Base-by-base conservation (phyloP, 2,329 filamentous ascomycete species). In the Pestalotiopsis sp. region DNA sequence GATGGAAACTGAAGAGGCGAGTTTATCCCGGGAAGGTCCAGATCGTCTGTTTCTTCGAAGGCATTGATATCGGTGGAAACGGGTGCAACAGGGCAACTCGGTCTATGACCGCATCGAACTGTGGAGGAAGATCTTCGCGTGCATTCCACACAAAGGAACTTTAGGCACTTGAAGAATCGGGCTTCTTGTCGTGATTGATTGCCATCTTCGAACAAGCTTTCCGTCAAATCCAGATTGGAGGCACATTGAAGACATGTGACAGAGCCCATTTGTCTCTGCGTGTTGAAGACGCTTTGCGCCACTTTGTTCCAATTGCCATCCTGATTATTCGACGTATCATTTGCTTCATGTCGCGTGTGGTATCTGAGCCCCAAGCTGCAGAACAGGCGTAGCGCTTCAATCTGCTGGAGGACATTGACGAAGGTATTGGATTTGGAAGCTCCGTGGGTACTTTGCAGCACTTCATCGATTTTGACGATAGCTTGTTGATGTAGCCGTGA, bases 71-170 rank as follows among this genome's bases (percentile, higher is more conserved):
- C 38, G 0, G 26, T 39, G 3, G 59, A 38, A 11, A 61, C 59
- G 9, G 13, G 3, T 22, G 59, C 10, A 10, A 26, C 30, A 20
- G 59, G 35, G n/a, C 59, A 61, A n/a, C 11, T 11, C 0, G 26
- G 59, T 22, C n/a, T 61, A 20, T 61, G 59, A 11, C 59, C 59
- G 4, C 59, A 58, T 58, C 24, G 56, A 3, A 61, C 4, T 2
- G 38, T 6, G 1, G 26, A 61, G 10, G 3, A 11, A 79, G 68
- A 0, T 76, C 69, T 61, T 1, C 30, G 59, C 5, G 59, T 40
- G n/a, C 59, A 61, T 13, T 61, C 59, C 17, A 4, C 4, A 11
- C 61, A 64, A 1, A 64, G 40, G 5, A 52, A 52, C 7, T 24
- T 35, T 4, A 52, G 40, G 61, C 38, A 64, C 48, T 22, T 48